phyloP scores from a whole-genome alignment of 805 yeast species.

The Pichia pseudocactophila region DNA sequence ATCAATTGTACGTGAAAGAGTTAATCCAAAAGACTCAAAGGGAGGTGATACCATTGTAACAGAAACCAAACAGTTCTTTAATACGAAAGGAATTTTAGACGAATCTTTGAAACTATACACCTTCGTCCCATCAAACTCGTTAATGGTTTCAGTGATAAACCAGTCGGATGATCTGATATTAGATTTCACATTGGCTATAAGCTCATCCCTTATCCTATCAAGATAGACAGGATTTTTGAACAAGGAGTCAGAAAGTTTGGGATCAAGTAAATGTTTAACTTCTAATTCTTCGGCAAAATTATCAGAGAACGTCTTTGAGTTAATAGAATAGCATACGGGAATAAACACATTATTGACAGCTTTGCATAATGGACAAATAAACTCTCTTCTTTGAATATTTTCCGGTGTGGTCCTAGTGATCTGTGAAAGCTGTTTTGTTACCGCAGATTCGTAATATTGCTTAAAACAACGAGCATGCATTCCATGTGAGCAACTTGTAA shows the following conservation, averaged over 20 bases:
- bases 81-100: constrained; percentile 18
- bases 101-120: constrained; percentile 9
- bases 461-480: constrained; percentile 77
- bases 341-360: constrained; percentile 76
- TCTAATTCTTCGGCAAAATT: constrained; percentile 11
- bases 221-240: constrained; percentile 8
- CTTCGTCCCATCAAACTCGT: constrained; percentile 5
- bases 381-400: constrained; percentile 58
- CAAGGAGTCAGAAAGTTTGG: constrained; percentile 8
- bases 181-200: constrained; percentile 15
- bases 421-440: constrained; percentile 49
- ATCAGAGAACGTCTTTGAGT: constrained; percentile 23
- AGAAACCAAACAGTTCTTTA: constrained; percentile 19
- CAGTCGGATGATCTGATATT: constrained; percentile 22
- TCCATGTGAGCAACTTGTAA: constrained; percentile 87
- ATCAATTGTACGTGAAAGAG: constrained; percentile 47
- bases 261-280: constrained; percentile 1
- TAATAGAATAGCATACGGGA: constrained; percentile 58
- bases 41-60: constrained; percentile 22
- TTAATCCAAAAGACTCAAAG: constrained; percentile 24
- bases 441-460: constrained; percentile 49
- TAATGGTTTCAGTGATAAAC: constrained; percentile 19
- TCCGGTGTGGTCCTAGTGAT: constrained; percentile 80
- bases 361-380: constrained; percentile 86
- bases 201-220: constrained; percentile 15